Evolutionary conservation across 352 stramenopile species (phyloP).

Genomic region (Globisporangium radiosum): DNA sequence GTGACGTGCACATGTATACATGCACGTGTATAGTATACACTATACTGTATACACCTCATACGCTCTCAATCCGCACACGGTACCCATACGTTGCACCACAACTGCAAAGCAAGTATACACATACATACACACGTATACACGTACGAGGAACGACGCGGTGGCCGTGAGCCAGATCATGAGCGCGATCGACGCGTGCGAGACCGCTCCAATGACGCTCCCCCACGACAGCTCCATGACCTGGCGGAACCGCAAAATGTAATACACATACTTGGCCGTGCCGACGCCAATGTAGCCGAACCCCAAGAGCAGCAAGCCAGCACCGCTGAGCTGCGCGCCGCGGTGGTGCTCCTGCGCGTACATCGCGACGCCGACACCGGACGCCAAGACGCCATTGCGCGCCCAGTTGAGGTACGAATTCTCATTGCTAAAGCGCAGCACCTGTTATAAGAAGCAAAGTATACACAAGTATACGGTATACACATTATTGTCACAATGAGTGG

Average conservation of each 20-base stretch:
- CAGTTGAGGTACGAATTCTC: slow-evolving; percentile 88
- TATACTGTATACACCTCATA: background rate
- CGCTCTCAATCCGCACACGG: background rate
- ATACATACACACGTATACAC: background rate
- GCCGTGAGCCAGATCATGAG: slow-evolving; percentile 83
- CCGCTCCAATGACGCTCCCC: slow-evolving; percentile 76
- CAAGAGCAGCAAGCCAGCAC: slow-evolving; percentile 67
- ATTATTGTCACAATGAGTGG: too few relatives aligned
- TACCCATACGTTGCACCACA: background rate
- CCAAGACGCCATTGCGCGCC: slow-evolving; percentile 79
- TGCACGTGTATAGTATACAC: background rate
- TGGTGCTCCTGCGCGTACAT: slow-evolving; percentile 89
- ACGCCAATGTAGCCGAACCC: slow-evolving; percentile 87
- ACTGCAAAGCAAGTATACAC: too few relatives aligned
- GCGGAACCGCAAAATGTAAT: slow-evolving; percentile 85
- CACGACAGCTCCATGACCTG: slow-evolving; percentile 85
- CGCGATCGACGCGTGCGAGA: slow-evolving; percentile 74
- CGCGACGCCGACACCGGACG: slow-evolving; percentile 71
- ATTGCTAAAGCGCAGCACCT: slow-evolving; percentile 82
- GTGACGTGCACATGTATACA: background rate
- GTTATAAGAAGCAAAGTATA: background rate
- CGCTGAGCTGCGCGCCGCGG: slow-evolving; percentile 75
- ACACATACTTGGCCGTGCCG: slow-evolving; percentile 86
- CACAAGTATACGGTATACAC: too few relatives aligned
- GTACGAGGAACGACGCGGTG: slow-evolving; percentile 80